Conservation (phyloP, 345 rosid genomes). For the Citrus sinensis region DVS_A1.0 CM039164.1:27481001-27481500, state of each 20-base stretch:
- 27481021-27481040: not conserved
- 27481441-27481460: not conserved
- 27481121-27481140: not conserved
- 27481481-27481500: not conserved
- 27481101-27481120: not conserved
- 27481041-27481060: not conserved
- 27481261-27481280: constrained; percentile 40
- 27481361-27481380: constrained; percentile 34
- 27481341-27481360: constrained; percentile 34
- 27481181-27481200: not conserved
- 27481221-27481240: constrained; percentile 25
- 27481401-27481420: constrained; percentile 20
- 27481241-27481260: constrained; percentile 14
- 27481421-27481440: not conserved
- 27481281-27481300: constrained; percentile 52
- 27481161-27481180: not conserved
- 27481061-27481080: not conserved
- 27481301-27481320: constrained; percentile 30
- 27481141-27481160: not conserved
- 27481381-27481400: constrained; percentile 29
- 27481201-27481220: constrained; percentile 15
- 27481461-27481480: not conserved
- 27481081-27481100: not conserved
- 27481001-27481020: not conserved
- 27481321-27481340: constrained; percentile 40